Evolutionary conservation across 768 basidiomycete genomes (phyloP).

Genomic region (Boletus rubropictus): DNA sequence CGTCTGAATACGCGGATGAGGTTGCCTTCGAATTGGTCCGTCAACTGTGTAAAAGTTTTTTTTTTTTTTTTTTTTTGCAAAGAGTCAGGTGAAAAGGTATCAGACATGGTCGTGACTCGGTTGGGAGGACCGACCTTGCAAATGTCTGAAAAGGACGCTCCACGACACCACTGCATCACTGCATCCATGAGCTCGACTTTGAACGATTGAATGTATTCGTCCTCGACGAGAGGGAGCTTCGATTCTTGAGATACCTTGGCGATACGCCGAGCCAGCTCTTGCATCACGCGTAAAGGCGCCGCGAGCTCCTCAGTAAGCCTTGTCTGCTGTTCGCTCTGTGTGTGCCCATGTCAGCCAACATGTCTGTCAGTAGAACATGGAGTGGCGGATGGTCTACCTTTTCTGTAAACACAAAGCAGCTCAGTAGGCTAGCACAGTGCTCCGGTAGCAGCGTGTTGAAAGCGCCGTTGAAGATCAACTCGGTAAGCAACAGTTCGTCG

Average conservation of each 20-base stretch:
- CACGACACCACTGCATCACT: conserved; percentile 97
- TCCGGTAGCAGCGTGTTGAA: conserved; percentile 90
- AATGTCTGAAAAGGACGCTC: conserved; percentile 91
- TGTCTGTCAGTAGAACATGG: not conserved
- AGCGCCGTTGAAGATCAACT: conserved; percentile 94
- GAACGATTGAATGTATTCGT: conserved; percentile 94
- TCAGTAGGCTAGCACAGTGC: conserved; percentile 88
- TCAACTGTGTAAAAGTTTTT: conserved; percentile 49
- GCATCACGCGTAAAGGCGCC: conserved; percentile 87
- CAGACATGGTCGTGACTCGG: not conserved
- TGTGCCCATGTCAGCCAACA: not conserved
- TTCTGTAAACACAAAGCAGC: conserved; percentile 96
- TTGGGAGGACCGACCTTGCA: conserved; percentile 66
- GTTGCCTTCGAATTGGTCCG: conserved; percentile 95
- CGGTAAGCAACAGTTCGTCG: conserved; percentile 92
- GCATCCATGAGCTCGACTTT: conserved; percentile 99
- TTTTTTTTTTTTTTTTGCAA: too few species aligned
- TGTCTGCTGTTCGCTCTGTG: conserved; percentile 76
- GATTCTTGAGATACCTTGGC: conserved; percentile 96
- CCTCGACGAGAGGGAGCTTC: conserved; percentile 82
- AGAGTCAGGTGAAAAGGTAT: too few species aligned
- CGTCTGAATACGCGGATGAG: conserved; percentile 95
- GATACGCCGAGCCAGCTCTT: conserved; percentile 90
- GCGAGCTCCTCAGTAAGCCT: conserved; percentile 92
- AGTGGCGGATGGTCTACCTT: conserved; percentile 51